Evolutionary conservation across 2,329 filamentous ascomycete species (phyloP).

Genomic region (Exophiala oligosperma): DNA sequence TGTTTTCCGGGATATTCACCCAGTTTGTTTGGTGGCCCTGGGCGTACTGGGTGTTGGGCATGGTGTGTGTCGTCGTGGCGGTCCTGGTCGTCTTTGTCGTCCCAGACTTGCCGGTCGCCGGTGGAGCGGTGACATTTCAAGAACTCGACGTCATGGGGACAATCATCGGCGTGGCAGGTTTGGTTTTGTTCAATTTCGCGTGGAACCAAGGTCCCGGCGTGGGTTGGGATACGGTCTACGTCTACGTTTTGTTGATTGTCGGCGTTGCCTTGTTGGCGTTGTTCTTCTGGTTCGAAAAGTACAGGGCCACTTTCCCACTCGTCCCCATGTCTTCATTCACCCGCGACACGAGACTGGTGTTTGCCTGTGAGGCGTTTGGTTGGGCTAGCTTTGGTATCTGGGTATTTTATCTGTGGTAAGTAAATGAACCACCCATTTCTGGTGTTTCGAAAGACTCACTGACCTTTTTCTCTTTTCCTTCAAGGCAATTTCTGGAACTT

Average conservation of each 20-base stretch:
- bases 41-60: slow-evolving; percentile 49
- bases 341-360: slow-evolving; percentile 3
- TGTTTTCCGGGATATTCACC: slow-evolving; percentile 42
- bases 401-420: slow-evolving; percentile 28
- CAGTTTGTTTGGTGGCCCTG: slow-evolving; percentile 52
- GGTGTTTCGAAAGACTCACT: slow-evolving; percentile 29
- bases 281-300: slow-evolving; percentile 49
- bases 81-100: slow-evolving; percentile 40
- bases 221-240: slow-evolving; percentile 49
- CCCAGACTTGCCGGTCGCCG: slow-evolving; percentile 36
- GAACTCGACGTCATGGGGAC: slow-evolving; percentile 46
- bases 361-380: slow-evolving; percentile 42
- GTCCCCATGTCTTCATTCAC: slow-evolving; percentile 50
- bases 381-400: slow-evolving; percentile 44
- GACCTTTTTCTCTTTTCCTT: slow-evolving; percentile 29
- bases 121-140: slow-evolving; percentile 29
- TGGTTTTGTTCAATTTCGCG: slow-evolving; percentile 57
- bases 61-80: slow-evolving; percentile 40
- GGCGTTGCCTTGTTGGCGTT: slow-evolving; percentile 47
- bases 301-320: slow-evolving; percentile 41
- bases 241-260: slow-evolving; percentile 47
- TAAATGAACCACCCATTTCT: slow-evolving; percentile 30
- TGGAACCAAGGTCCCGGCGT: slow-evolving; percentile 55
- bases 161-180: slow-evolving; percentile 48
- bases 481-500: slow-evolving; percentile 31